phyloP scores from a whole-genome alignment of 192 early-diverging fungal genomes.

The Coemansia sp. region DNA sequence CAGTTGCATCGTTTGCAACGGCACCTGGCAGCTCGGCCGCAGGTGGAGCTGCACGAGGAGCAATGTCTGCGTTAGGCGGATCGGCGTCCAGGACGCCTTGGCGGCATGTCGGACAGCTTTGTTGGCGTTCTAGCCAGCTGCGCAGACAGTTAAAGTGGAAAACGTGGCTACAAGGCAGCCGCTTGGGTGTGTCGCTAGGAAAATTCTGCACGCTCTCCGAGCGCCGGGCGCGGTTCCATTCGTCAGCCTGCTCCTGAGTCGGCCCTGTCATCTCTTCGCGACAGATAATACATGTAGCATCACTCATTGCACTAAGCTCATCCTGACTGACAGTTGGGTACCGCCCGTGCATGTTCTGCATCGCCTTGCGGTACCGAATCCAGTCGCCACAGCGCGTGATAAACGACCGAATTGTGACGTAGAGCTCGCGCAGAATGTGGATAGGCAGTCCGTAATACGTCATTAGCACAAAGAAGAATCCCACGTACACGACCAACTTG shows the following conservation, averaged over 20 bases:
- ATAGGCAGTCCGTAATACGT: conserved; percentile 83
- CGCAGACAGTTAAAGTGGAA: conserved; percentile 96
- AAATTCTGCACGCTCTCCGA: conserved; percentile 18
- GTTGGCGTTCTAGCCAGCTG: conserved; percentile 97
- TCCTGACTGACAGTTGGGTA: conserved; percentile 88
- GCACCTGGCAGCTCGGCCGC: not conserved
- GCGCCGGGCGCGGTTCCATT: conserved; percentile 33
- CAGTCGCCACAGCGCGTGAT: conserved; percentile 84
- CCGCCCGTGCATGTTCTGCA: conserved; percentile 92
- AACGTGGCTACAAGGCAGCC: conserved; percentile 93
- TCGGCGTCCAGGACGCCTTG: conserved; percentile 25
- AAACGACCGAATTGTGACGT: conserved; percentile 91
- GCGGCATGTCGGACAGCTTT: conserved; percentile 91
- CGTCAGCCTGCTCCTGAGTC: conserved; percentile 19
- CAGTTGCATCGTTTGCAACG: not conserved
- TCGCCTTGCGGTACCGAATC: conserved; percentile 88
- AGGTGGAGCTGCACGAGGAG: not conserved
- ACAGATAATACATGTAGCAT: conserved; percentile 94
- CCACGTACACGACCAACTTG: conserved; percentile 82
- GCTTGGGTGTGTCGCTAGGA: conserved; percentile 76
- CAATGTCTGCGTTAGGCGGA: not conserved
- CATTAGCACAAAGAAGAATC: conserved; percentile 86
- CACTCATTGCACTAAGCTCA: conserved; percentile 68
- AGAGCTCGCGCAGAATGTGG: conserved; percentile 95
- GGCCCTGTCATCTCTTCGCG: conserved; percentile 86